Base-by-base conservation (phyloP, 2,329 filamentous ascomycete genomes). In the Aureobasidium melanogenum region DNA sequence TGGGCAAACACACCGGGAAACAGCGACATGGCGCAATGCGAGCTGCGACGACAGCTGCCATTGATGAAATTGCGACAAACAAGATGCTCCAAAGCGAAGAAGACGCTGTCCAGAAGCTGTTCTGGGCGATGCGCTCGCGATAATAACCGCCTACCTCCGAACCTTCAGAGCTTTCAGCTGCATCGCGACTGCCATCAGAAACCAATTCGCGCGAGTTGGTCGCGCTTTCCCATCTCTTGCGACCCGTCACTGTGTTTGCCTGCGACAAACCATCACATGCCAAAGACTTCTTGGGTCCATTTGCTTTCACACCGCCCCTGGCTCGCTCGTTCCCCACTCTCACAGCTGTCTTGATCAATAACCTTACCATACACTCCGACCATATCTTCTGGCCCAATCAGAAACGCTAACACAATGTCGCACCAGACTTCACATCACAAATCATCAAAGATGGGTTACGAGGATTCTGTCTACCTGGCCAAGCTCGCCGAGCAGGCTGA, bases 401-500 rank as follows among this genome's bases (percentile, higher is more conserved):
- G 30, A 46, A 61, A 26, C 39, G 30, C 44, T 57, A 60, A 54
- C 59, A 56, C 41, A 14, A 62, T 64, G 60, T 52, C 56, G 38
- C 58, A 60, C 30, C 58, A 60, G 58, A 60, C 47, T 61, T 38
- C 30, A 43, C 30, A 61, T 30, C 39, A 63, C 62, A 60, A 62
- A 47, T 69, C 72, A 70, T 76, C 76, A 83, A 92, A 83, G 83
- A 97, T 97, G 93, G 91, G 89, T 86, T 91, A 96, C 85, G 93
- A 97, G 86, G 92, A 97, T 83, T 93, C 92, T 74, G 94, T 99
- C 76, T 97, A 97, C 81, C 88, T 97, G 78, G 94, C 94, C 82
- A 97, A 97, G 91, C 89, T 99, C 79, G 94, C 94, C 77, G 94
- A 99, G 88, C 94, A 99, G 87, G 94, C 94, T 80, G 94, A 99